Conservation (phyloP, 108 stramenopile genomes). For the Stephanodiscus triporus region DNA sequence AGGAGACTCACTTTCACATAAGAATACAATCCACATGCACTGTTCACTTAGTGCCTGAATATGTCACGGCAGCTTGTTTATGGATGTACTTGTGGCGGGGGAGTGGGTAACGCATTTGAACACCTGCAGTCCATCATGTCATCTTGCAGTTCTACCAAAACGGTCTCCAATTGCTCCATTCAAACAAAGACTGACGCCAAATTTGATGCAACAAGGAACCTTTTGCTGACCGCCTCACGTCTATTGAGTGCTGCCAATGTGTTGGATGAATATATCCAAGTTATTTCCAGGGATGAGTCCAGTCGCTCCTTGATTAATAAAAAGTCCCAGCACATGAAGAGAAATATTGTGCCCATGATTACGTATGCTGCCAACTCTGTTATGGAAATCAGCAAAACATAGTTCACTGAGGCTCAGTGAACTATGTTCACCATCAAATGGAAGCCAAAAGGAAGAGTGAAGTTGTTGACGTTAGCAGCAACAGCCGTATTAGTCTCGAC, state of each 20-base stretch:
- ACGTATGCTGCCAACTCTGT: constrained; percentile 1
- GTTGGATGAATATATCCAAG: neutral
- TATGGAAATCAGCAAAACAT: too few species aligned
- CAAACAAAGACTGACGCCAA: neutral
- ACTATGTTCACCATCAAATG: neutral
- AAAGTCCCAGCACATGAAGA: constrained; percentile 11
- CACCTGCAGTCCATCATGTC: too few species aligned
- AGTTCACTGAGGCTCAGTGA: too few species aligned
- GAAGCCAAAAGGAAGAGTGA: constrained; percentile 11
- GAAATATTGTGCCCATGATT: neutral
- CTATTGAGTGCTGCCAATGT: neutral
- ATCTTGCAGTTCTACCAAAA: too few species aligned
- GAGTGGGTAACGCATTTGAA: too few species aligned
- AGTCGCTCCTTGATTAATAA: constrained; percentile 10
- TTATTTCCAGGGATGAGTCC: neutral
- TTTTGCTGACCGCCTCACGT: neutral
- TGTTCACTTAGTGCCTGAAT: too few species aligned
- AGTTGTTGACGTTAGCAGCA: constrained; percentile 3
- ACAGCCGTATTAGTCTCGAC: constrained; percentile 1
- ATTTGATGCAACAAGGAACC: neutral
- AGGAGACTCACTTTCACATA: too few species aligned
- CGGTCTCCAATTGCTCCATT: too few species aligned
- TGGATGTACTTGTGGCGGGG: too few species aligned
- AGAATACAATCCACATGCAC: too few species aligned
- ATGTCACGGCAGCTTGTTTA: too few species aligned